Conservation (phyloP, 2,329 filamentous ascomycete genomes). For the Beauveria asiatica region DNA sequence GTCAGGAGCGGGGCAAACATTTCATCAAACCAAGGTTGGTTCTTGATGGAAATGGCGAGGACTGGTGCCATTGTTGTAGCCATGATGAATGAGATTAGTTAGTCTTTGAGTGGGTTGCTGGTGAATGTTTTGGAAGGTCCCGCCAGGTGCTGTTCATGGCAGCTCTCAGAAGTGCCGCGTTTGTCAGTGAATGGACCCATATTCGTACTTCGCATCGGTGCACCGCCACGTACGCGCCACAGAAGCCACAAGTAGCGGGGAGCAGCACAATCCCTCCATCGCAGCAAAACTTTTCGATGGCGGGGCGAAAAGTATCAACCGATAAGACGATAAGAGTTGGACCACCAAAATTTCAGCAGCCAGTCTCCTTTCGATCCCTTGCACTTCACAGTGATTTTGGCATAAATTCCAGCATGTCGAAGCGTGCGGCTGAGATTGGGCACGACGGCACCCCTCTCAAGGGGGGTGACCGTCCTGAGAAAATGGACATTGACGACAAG, state of each 20-base stretch:
- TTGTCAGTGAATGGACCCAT: too few species aligned
- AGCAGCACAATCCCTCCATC: not conserved
- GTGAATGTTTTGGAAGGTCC: too few species aligned
- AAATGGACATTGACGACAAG: conserved; percentile 57
- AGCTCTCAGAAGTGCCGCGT: too few species aligned
- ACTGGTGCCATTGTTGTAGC: not conserved
- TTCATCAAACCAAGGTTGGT: conserved; percentile 12
- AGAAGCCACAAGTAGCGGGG: conserved; percentile 1
- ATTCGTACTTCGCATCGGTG: not conserved
- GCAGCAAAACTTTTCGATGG: conserved; percentile 7
- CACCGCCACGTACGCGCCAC: not conserved
- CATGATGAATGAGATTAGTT: not conserved
- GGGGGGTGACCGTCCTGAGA: conserved; percentile 51
- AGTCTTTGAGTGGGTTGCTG: too few species aligned
- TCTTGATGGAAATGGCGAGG: conserved; percentile 8
- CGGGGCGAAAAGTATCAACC: conserved; percentile 5
- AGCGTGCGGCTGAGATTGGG: conserved; percentile 46
- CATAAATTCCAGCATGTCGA: conserved; percentile 41
- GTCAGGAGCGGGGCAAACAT: conserved; percentile 10
- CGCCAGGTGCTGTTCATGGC: too few species aligned
- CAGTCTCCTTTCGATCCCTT: not conserved
- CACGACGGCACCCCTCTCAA: conserved; percentile 45
- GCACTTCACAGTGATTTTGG: not conserved
- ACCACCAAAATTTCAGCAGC: not conserved
- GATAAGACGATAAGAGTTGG: conserved; percentile 9